Evolutionary conservation across 179 eudicot species (phyloP), one percentile per base, ranked within the genome.

Genomic region (Dionaea muscipula): DNA sequence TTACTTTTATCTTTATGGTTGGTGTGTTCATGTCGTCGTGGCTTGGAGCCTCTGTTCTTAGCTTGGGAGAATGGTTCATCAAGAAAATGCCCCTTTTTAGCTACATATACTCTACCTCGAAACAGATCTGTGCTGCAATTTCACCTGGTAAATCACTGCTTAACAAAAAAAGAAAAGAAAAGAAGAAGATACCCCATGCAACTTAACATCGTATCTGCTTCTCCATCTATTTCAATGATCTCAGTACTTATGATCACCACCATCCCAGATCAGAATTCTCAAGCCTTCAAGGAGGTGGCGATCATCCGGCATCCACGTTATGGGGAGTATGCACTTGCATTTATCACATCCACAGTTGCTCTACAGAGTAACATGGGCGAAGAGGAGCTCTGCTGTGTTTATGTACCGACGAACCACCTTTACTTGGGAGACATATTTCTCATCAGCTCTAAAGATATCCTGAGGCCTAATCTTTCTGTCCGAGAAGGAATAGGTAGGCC

Each of bases 21-120:
- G 93, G 93, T 2, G 82, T 81, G 47, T 84, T 81, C 72, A 78
- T 75, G 76, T 84, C 93, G 8, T 84, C 93, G 46, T 84, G 93
- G 93, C 53, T 84, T 31, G 93, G 93, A 45, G 75, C 93, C 12
- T 84, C 93, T 53, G 71, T 84, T 37, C 84, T 84, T 23, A 57
- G 63, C 8, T 35, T 84, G 50, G 87, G 93, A 20, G 93, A 84
- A 59, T 81, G 86, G 86, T 69, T 84, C 59, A 84, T 84, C 40
- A 81, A 76, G 68, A 78, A 75, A 62, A 78, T 81, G 93, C 93
- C 93, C 17, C 60, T 84, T 26, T 67, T 84, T 27, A 75, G 93
- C 59, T 75, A 84, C 52, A 84, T 83, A 18, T 83, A 83, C 57
- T 61, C 81, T 23, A 84, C 93, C 45, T 81, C 86, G 10, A 83